Evolutionary conservation across 208 protist species (phyloP), one percentile per base, ranked within the genome.

Genomic region (Spongospora subterranea): DNA sequence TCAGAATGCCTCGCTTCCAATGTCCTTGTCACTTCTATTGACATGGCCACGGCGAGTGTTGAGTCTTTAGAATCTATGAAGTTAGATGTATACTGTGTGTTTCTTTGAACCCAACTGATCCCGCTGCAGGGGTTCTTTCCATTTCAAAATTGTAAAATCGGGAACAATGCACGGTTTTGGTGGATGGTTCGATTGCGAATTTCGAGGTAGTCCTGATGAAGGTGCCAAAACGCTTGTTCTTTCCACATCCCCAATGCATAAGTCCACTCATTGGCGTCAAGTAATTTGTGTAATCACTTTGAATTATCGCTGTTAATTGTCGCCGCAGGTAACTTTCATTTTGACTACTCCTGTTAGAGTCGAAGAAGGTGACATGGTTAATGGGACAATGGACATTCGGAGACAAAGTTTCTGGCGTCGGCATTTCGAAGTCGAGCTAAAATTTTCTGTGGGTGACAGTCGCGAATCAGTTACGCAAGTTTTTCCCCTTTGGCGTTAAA

Each of bases 231-330:
- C 6, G n/a, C 6, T 98, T 13, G 76, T 43, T 0, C 82, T 96
- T 29, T 89, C 71, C 38, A 96, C 93, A 94, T 95, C 92, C 91
- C 96, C 91, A 94, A 93, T 88, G 91, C 88, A 46, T n/a, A 89
- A 53, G 66, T 39, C 88, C 88, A 98, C 97, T 35, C 97, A 98
- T 93, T 98, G 97, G 97, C 96, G 97, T 91, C 97, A 98, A 93
- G 97, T n/a, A n/a, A 96, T 0, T 97, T 99, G 20, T 96, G 99
- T 41, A 99, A 99, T 93, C 90, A 99, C 0, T 95, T 96, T 43
- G 94, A 98, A 89, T n/a, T n/a, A n/a, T n/a, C n/a, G n/a, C n/a
- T n/a, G n/a, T n/a, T n/a, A n/a, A n/a, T n/a, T n/a, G n/a, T n/a
- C n/a, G n/a, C n/a, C n/a, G n/a, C n/a, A n/a, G n/a, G 54, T 82